These are phyloP conservation scores for Digitaria exilis DNA, from an alignment of 202 grass and related monocot genomes.

Conservation along the genomic window DNA sequence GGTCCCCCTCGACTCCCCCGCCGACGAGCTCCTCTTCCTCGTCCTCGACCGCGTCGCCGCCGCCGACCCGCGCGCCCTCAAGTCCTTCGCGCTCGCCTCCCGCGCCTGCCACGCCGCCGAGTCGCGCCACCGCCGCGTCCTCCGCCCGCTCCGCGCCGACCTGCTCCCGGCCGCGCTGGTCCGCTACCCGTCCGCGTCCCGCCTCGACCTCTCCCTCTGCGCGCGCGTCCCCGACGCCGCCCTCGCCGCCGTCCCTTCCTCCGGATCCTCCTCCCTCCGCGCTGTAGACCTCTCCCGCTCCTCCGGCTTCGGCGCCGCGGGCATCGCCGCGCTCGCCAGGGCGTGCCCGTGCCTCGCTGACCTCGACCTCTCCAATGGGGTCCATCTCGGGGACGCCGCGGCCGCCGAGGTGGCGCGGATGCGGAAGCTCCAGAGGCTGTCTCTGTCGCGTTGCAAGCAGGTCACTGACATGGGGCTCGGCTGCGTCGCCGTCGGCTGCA, in stretches of 20 bases:
- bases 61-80: too few species aligned
- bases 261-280: constrained; percentile 31
- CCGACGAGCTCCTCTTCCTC: too few species aligned
- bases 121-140: too few species aligned
- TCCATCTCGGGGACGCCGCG: constrained; percentile 59
- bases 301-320: constrained; percentile 49
- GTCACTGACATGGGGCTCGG: constrained; percentile 83
- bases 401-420: constrained; percentile 53
- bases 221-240: constrained; percentile 54
- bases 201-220: constrained; percentile 78
- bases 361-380: constrained; percentile 77
- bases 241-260: constrained; percentile 35
- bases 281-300: constrained; percentile 73
- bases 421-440: constrained; percentile 41
- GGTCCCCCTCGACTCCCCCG: constrained; percentile 2
- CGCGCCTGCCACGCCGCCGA: too few species aligned
- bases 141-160: too few species aligned
- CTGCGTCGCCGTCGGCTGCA: constrained; percentile 79
- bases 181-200: background rate
- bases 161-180: too few species aligned
- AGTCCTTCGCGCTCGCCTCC: too few species aligned
- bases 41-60: too few species aligned
- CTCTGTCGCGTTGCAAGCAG: constrained; percentile 64
- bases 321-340: constrained; percentile 48
- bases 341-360: constrained; percentile 52